Base-by-base conservation (phyloP, 345 rosid species). In the Aquilaria yunnanensis region DNA sequence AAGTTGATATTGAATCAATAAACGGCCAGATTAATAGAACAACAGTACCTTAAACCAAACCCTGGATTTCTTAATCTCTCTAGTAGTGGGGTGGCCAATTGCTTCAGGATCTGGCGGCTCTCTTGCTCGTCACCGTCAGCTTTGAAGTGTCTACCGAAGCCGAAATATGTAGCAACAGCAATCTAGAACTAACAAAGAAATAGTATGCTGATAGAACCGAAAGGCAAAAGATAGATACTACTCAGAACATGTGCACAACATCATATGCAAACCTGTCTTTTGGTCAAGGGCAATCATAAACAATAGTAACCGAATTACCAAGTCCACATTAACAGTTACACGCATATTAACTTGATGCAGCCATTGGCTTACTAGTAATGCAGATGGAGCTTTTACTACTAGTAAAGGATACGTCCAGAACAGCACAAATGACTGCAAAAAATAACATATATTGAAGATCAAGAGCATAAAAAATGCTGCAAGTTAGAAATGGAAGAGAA, bases 401-500 rank as follows among this genome's bases (percentile, higher is more conserved):
- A 13, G 69, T 57, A 67, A 84, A 85, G 95, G 95, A 90, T 90
- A 94, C 97, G 99, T 88, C 99, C 99, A 94, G 84, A 94, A 94
- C 55, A 94, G 86, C 89, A 90, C 99, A 54, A 94, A 94, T 13
- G 99, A 94, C 99, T 94, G 96, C 93, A 77, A 49, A 77, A 71
- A 49, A 5, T 56, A 49, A 71, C 62, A 67, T 43, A 73, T 6
- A 7, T 5, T 0, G 61, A 71, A 80, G 65, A 53, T 4, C 2
- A 68, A 23, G 29, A 32, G 50, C 62, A 67, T 1, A 67, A 43
- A 14, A 58, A 46, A 23, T 37, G 37, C 56, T 54, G 29, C 32
- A 63, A 50, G 56, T 51, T 52, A 2, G 33, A 37, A 29, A 4
- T 23, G 61, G 13, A 50, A 61, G 2, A 55, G 49, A 16, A 3